A percentile compares a stretch with the other conserved stretches of the same genome.
phyloP scores from a whole-genome alignment of 169 alveolate genomes.

The Eimeria sp. region DNA sequence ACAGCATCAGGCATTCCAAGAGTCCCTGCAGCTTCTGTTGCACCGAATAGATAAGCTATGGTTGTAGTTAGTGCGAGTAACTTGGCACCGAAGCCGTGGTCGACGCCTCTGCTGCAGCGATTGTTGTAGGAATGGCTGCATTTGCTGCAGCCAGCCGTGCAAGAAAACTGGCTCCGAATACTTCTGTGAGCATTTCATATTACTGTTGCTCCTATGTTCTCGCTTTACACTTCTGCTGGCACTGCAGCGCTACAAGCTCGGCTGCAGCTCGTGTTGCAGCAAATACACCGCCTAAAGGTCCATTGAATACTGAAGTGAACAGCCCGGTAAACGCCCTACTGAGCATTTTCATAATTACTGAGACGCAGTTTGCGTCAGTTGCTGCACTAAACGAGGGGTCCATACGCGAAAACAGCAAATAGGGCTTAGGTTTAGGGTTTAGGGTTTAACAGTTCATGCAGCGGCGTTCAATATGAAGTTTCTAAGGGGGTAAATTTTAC shows the following conservation, averaged over 20 bases:
- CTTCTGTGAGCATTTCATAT: not conserved
- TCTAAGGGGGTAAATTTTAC: no score
- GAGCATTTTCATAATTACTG: not conserved
- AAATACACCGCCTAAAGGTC: not conserved
- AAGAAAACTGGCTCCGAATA: not conserved
- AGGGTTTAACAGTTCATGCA: no score
- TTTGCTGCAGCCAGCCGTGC: not conserved
- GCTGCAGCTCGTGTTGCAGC: not conserved
- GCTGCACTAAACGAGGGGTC: not conserved
- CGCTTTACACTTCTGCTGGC: not conserved
- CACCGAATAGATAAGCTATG: not conserved
- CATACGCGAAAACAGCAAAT: not conserved
- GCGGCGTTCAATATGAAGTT: no score
- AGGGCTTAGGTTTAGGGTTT: no score
- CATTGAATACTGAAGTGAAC: not conserved
- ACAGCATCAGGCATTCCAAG: not conserved
- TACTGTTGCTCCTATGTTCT: not conserved
- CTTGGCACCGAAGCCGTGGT: not conserved
- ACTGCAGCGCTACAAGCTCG: not conserved
- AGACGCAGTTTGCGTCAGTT: not conserved
- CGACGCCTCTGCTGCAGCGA: not conserved
- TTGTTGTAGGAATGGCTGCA: not conserved
- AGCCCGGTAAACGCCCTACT: not conserved
- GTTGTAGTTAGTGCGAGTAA: not conserved
- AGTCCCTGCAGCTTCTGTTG: not conserved